Base-by-base conservation (phyloP, 2,329 filamentous ascomycete genomes). In the Pseudogymnoascus sp. region DNA sequence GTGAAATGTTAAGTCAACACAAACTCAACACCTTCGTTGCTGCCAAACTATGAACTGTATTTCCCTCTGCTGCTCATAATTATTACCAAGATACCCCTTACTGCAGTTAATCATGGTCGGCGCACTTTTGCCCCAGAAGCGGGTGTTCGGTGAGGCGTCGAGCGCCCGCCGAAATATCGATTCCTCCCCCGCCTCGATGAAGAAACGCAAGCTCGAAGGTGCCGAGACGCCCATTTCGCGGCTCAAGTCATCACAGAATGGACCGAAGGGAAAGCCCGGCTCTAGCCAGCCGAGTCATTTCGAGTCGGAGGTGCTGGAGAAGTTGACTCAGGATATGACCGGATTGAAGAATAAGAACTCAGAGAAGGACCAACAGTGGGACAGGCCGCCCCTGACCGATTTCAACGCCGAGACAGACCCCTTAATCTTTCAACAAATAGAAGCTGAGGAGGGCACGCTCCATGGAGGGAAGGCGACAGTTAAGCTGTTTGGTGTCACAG, bases 361-460 rank as follows among this genome's bases (percentile, higher is more conserved):
- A 2, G 94, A 99, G 72, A 95, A 87, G 73, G 93, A 97, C 72
- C 94, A 99, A 74, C 82, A 90, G 71, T 99, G 94, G 95, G 86
- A 88, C 53, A 78, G 87, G 60, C 87, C 87, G 14, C 73, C 75
- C 30, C 72, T 90, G 30, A 77, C 77, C 20, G 77, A 80, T 66
- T 89, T 88, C 69, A 77, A 87, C 63, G 80, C 86, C 7, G 72
- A 81, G 59, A 84, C 76, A 36, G 85, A 94, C 65, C 86, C 77
- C 66, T 78, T 99, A n/a, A 85, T 83, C 66, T 97, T 99, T 71
- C 94, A 99, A 76, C 89, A 95, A 70, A 99, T 99, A 67, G 95
- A 99, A 70, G 88, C 86, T 1, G 92, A 97, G 71, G 93, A 99
- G 73, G 93, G 94, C 18, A 89, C 85, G 3, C 74, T 97, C 1